Conservation (phyloP, 148 eudicot species). For the Polygonum aviculare region DNA sequence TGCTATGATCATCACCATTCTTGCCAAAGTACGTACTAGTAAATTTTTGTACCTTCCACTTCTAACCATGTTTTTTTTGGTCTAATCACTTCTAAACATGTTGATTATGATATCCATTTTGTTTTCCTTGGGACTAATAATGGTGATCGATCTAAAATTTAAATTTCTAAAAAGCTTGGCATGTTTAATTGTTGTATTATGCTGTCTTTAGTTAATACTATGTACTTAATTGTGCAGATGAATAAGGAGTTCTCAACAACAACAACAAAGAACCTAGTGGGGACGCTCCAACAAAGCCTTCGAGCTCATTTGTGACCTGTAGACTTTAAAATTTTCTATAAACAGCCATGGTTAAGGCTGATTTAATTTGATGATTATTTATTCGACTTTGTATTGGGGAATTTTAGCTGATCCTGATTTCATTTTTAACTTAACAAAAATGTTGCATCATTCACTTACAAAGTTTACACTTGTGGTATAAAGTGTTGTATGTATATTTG, state of each 20-base stretch:
- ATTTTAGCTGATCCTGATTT: background rate
- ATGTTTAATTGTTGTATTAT: background rate
- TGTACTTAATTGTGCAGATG: background rate
- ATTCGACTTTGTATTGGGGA: background rate
- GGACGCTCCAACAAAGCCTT: background rate
- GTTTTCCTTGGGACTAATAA: too few species aligned
- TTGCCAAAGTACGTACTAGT: constrained; percentile 28
- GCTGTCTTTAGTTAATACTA: background rate
- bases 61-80: too few species aligned
- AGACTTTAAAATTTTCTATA: background rate
- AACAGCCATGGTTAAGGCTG: background rate
- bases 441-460: too few species aligned
- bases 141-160: too few species aligned
- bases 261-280: background rate
- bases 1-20: constrained; percentile 22
- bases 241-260: background rate
- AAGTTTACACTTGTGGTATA: too few species aligned
- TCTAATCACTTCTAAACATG: too few species aligned
- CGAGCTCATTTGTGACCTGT: background rate
- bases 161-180: too few species aligned
- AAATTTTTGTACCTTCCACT: too few species aligned
- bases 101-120: too few species aligned
- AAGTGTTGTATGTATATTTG: background rate
- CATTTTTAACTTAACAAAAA: too few species aligned
- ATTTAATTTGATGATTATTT: background rate